phyloP scores from a whole-genome alignment of 2,329 filamentous ascomycete species.

The Thielaviopsis ethacetica region DNA sequence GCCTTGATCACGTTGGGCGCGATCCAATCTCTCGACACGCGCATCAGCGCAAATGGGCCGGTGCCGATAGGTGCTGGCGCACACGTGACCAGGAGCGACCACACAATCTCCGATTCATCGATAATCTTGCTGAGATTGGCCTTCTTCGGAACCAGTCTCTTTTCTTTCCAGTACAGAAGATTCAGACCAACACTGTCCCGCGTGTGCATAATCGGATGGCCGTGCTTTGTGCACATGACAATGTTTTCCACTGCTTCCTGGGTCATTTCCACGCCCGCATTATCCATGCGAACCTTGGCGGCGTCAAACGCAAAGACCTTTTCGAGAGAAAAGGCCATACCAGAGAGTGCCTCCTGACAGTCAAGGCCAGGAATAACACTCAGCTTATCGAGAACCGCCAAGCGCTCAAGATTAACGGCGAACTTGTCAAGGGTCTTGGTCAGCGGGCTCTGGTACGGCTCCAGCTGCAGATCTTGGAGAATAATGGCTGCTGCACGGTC shows the following conservation, averaged over 20 bases:
- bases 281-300: conserved; percentile 28
- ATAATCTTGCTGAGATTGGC: conserved; percentile 23
- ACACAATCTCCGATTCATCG: conserved; percentile 34
- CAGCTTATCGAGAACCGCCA: conserved; percentile 55
- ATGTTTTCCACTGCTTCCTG: conserved; percentile 32
- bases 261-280: conserved; percentile 15
- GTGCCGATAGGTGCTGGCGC: conserved; percentile 35
- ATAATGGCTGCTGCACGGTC: conserved; percentile 50
- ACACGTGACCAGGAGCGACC: conserved; percentile 54
- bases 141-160: conserved; percentile 28
- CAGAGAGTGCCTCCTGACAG: conserved; percentile 61
- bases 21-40: conserved; percentile 61
- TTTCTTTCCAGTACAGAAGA: conserved; percentile 63
- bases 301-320: conserved; percentile 58
- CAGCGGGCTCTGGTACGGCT: conserved; percentile 42
- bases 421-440: conserved; percentile 58
- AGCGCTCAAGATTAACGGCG: conserved; percentile 50
- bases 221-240: conserved; percentile 54
- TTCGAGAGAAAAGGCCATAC: conserved; percentile 53
- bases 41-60: conserved; percentile 15
- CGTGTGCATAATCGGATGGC: conserved; percentile 54
- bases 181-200: conserved; percentile 50
- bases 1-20: conserved; percentile 47
- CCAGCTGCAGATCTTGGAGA: conserved; percentile 44
- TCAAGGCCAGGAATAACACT: conserved; percentile 53